Percentiles rank a stretch among this genome's conserved stretches.
These are phyloP conservation scores for Ilex paraguariensis DNA, from an alignment of 305 asterid species.

Conservation along the genomic window DNA sequence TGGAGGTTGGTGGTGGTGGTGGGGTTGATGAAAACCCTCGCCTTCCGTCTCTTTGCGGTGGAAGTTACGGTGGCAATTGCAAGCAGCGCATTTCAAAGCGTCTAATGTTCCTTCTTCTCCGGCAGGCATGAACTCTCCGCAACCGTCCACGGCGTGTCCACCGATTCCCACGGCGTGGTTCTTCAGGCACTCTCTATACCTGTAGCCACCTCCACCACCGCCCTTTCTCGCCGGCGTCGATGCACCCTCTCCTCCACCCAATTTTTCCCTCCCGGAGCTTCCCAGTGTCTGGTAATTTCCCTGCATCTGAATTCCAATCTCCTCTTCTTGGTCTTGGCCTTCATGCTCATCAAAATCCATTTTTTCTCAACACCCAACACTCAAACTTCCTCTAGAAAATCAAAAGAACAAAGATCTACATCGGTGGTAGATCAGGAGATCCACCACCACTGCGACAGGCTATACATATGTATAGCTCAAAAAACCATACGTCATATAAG, in stretches of 20 bases:
- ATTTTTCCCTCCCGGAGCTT: not conserved
- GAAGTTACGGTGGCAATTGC: constrained; percentile 45
- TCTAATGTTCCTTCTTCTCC: constrained; percentile 40
- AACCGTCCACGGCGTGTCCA: constrained; percentile 37
- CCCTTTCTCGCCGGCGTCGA: constrained; percentile 12
- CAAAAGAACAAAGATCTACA: constrained; percentile 16
- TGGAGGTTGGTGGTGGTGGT: constrained; percentile 2
- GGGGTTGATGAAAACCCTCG: constrained; percentile 14
- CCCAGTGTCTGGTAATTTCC: constrained; percentile 12
- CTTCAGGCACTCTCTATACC: constrained; percentile 38
- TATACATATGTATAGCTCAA: not conserved
- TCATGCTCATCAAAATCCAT: constrained; percentile 40
- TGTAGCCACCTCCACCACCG: constrained; percentile 11
- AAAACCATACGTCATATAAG: constrained; percentile 5
- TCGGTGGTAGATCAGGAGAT: constrained; percentile 12
- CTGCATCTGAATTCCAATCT: constrained; percentile 18
- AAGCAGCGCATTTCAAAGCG: constrained; percentile 36
- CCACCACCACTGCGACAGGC: not conserved
- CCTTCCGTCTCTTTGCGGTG: constrained; percentile 35
- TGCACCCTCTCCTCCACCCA: constrained; percentile 8
- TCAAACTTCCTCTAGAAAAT: not conserved
- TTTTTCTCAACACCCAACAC: not conserved
- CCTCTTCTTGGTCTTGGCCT: constrained; percentile 35
- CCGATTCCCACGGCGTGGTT: constrained; percentile 42
- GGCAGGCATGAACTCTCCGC: constrained; percentile 41